A percentile compares a stretch with the other conserved stretches of the same genome.
Evolutionary conservation across 2,329 filamentous ascomycete species (phyloP).

Genomic region (Trichophyton benhamiae): DNA sequence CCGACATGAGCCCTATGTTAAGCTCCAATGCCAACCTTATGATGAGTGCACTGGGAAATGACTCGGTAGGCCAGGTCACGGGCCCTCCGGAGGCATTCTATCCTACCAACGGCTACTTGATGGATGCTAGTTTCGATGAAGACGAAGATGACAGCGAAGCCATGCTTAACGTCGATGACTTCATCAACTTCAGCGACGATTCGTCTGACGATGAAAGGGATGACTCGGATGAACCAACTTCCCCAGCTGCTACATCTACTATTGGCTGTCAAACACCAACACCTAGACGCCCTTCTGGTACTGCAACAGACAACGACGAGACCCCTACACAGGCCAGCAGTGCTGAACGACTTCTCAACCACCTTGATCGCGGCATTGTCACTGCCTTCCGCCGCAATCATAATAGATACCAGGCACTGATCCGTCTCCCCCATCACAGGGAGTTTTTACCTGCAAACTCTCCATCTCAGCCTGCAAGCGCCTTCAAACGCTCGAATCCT

Average conservation of each 20-base stretch:
- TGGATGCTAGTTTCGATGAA: constrained; percentile 46
- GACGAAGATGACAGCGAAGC: constrained; percentile 52
- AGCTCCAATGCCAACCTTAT: constrained; percentile 62
- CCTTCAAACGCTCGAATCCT: constrained; percentile 32
- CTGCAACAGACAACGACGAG: neutral
- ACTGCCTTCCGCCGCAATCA: constrained; percentile 61
- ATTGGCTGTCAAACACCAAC: constrained; percentile 24
- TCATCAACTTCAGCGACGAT: constrained; percentile 54
- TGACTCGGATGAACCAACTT: constrained; percentile 36
- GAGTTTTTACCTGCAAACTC: constrained; percentile 36
- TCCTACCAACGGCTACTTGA: constrained; percentile 45
- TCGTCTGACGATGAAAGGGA: constrained; percentile 46
- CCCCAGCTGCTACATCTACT: constrained; percentile 39
- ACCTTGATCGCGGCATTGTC: constrained; percentile 59
- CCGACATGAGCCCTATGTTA: constrained; percentile 42
- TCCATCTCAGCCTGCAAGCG: constrained; percentile 31
- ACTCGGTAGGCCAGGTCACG: constrained; percentile 49
- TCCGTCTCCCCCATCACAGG: constrained; percentile 36
- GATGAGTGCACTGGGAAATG: constrained; percentile 56
- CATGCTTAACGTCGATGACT: constrained; percentile 55
- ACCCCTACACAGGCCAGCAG: constrained; percentile 12
- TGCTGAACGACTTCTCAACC: constrained; percentile 46
- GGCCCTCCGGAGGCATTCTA: constrained; percentile 67
- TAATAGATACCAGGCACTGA: constrained; percentile 38
- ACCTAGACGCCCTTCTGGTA: constrained; percentile 23